Evolutionary conservation across 75 land plant species (phyloP).

Genomic region (Cunninghamia lanceolata): DNA sequence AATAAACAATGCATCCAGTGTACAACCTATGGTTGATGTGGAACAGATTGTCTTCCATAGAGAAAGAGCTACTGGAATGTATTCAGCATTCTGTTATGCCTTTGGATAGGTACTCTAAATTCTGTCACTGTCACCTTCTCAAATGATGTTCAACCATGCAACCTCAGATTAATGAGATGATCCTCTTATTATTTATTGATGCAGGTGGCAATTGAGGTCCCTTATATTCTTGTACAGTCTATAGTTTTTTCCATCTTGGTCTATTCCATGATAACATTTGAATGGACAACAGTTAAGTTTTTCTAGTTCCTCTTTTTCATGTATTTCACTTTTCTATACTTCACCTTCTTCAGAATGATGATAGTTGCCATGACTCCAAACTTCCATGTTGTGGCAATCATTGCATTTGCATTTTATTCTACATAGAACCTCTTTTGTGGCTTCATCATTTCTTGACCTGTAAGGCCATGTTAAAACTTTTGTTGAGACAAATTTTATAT

Average conservation of each 20-base stretch:
- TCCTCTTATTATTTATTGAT: neutral
- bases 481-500: too few relatives aligned
- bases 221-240: conserved; percentile 34
- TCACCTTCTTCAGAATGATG: too few relatives aligned
- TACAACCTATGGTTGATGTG: conserved; percentile 59
- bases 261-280: conserved; percentile 35
- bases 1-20: conserved; percentile 55
- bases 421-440: too few relatives aligned
- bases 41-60: conserved; percentile 82
- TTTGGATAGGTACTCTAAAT: conserved; percentile 59
- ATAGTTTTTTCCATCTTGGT: conserved; percentile 22
- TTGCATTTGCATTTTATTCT: too few relatives aligned
- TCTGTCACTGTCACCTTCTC: neutral
- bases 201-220: conserved; percentile 49
- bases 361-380: too few relatives aligned
- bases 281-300: conserved; percentile 41
- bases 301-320: conserved; percentile 35
- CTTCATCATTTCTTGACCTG: too few relatives aligned
- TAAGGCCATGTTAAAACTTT: too few relatives aligned
- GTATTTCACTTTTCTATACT: conserved; percentile 37
- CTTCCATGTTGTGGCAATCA: too few relatives aligned
- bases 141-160: too few relatives aligned
- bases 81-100: too few relatives aligned
- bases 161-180: too few relatives aligned
- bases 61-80: conserved; percentile 85